These are phyloP conservation scores for Vairimorpha necatrix DNA, from an alignment of 371 early-diverging fungal genomes.

Conservation along the genomic window DNA sequence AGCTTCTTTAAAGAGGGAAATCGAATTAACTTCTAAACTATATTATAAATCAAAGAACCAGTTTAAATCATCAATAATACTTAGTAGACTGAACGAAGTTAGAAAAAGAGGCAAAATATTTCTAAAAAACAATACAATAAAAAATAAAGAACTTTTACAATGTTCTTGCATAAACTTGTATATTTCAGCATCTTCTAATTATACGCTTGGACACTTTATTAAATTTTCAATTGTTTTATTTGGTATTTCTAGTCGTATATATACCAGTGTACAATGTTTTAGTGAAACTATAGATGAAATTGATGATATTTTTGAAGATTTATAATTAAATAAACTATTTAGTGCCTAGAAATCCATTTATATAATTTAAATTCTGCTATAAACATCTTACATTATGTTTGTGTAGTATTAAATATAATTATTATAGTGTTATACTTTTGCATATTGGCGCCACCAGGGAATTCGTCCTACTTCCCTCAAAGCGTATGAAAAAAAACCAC, in stretches of 20 bases:
- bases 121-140: not conserved
- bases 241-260: constrained; percentile 1
- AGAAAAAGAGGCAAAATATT: not conserved
- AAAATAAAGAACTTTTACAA: not conserved
- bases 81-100: not conserved
- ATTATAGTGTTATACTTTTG: too few species aligned
- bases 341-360: too few species aligned
- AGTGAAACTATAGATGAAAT: not conserved
- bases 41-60: constrained; percentile 6
- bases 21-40: not conserved
- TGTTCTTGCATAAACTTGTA: not conserved
- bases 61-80: not conserved
- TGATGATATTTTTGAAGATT: constrained; percentile 5
- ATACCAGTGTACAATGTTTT: not conserved
- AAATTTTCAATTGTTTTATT: not conserved
- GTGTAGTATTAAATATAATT: too few species aligned
- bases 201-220: not conserved
- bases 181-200: not conserved
- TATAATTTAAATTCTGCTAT: too few species aligned
- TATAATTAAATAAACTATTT: not conserved
- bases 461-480: too few species aligned
- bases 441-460: too few species aligned
- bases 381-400: too few species aligned
- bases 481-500: too few species aligned
- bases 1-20: not conserved